Base-by-base conservation (phyloP, 495 filamentous ascomycete genomes). In the Neurospora tetrasperma region DNA sequence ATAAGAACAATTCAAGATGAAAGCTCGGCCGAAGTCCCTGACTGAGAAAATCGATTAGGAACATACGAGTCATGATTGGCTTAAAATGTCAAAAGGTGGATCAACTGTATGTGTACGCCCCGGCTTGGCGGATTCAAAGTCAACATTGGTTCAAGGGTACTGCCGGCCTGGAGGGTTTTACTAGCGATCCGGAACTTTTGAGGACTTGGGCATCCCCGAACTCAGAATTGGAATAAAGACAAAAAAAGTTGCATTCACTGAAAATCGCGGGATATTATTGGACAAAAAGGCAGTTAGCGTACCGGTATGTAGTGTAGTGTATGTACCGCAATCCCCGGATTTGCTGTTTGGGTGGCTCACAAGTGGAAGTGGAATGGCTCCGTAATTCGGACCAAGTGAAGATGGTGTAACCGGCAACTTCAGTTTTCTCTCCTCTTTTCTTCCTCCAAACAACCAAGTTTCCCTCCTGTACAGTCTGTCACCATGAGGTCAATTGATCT, bases 401-500 rank as follows among this genome's bases (percentile, higher is more conserved):
- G 46, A 54, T 54, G 10, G 46, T 54, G 46, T 54, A 54, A 54
- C 46, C 48, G 20, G 20, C 48, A 59, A 62, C 54, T 62, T 23
- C 23, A 23, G 23, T 23, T 62, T 62, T 62, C 48, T 20, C 31
- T 62, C 12, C 14, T 62, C 23, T 62, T 62, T 35, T 75, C 76
- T 79, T 76, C 76, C 69, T 44, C 41, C 46, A 69, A 69, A 43
- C 72, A 48, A 66, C 42, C 9, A 31, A 35, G 35, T 9, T 35
- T 23, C 27, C 43, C 31, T 43, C 70, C 20, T 20, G 23, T 42
- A 35, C 41, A 69, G 62, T 20, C 35, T 70, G 39, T 71, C 59
- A 74, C 35, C 20, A 83, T 83, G 81, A 80, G 80, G 76, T 73
- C 81, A 79, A 83, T 83, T 78, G 78, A 80, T 71, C 75, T 83